phyloP scores from a whole-genome alignment of 2,329 filamentous ascomycete species.

The Ophiocordyceps camponoti-leonardi region DNA sequence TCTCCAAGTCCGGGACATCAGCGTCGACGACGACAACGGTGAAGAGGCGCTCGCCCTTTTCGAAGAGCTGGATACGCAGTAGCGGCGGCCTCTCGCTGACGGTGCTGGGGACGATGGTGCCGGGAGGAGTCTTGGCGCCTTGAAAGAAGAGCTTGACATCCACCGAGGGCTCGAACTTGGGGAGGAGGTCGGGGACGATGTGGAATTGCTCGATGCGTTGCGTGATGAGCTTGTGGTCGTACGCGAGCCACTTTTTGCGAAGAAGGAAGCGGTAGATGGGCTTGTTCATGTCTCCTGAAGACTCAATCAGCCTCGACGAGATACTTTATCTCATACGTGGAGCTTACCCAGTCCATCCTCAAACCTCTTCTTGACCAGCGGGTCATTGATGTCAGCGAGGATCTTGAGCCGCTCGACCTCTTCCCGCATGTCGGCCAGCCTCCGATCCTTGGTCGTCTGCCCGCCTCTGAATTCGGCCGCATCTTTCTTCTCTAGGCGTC shows the following conservation, averaged over 20 bases:
- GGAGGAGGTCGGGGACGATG: constrained; percentile 75
- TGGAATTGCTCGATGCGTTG: constrained; percentile 80
- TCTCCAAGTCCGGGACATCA: constrained; percentile 68
- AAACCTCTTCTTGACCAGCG: constrained; percentile 79
- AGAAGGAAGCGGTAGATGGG: constrained; percentile 89
- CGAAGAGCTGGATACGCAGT: constrained; percentile 72
- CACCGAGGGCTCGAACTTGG: constrained; percentile 57
- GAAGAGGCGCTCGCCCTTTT: constrained; percentile 63
- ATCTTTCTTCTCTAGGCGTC: constrained; percentile 42
- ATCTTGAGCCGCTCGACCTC: constrained; percentile 72
- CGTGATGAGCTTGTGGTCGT: constrained; percentile 60
- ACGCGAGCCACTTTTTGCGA: constrained; percentile 71
- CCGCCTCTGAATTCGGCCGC: constrained; percentile 42
- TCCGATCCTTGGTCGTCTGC: constrained; percentile 44
- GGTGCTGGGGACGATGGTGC: constrained; percentile 58
- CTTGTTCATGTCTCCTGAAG: constrained; percentile 81
- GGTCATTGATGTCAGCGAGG: constrained; percentile 86
- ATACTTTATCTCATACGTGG: not conserved
- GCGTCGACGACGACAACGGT: constrained; percentile 76
- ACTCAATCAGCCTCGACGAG: not conserved
- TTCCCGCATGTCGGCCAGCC: constrained; percentile 51
- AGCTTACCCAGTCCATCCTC: constrained; percentile 72
- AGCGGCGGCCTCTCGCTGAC: constrained; percentile 58
- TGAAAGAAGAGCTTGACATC: constrained; percentile 75
- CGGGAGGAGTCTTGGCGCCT: constrained; percentile 51